A percentile compares a stretch with the other conserved stretches of the same genome.
phyloP scores from a whole-genome alignment of 163 green algal species.

The Scenedesmus sp. region DNA sequence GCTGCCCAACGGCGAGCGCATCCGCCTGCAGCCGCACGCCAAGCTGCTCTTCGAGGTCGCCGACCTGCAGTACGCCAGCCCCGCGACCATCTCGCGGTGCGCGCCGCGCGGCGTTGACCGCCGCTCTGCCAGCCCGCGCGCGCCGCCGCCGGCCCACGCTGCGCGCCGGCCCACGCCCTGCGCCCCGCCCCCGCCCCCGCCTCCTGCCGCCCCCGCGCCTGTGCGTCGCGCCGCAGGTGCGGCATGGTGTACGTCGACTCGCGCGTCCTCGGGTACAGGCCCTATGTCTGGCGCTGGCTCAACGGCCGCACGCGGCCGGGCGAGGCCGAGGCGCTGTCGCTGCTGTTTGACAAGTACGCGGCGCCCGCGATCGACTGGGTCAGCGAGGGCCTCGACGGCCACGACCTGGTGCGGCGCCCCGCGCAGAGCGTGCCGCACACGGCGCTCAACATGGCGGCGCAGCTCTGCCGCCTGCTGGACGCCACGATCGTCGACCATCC shows the following conservation, averaged over 20 bases:
- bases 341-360: constrained; percentile 88
- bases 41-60: constrained; percentile 90
- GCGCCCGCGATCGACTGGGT: constrained; percentile 74
- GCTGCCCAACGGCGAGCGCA: constrained; percentile 93
- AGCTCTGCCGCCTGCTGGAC: constrained; percentile 83
- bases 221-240: too few species aligned
- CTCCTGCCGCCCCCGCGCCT: too few species aligned
- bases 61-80: constrained; percentile 83
- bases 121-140: too few species aligned
- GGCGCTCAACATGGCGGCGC: constrained; percentile 84
- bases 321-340: constrained; percentile 62
- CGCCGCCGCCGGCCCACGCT: background rate
- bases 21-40: constrained; percentile 82
- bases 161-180: too few species aligned
- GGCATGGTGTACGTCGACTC: constrained; percentile 94
- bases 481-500: constrained; percentile 60
- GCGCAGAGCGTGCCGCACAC: constrained; percentile 76
- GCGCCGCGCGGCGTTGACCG: background rate
- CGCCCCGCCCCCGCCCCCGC: too few species aligned
- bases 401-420: constrained; percentile 70
- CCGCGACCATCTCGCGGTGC: constrained; percentile 77
- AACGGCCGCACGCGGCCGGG: constrained; percentile 47
- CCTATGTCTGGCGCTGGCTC: constrained; percentile 83
- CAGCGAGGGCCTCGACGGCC: constrained; percentile 76
- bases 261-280: constrained; percentile 83